These are phyloP conservation scores for Aristolochia contorta DNA, from an alignment of 164 flowering plant genomes.

Conservation along the genomic window DNA sequence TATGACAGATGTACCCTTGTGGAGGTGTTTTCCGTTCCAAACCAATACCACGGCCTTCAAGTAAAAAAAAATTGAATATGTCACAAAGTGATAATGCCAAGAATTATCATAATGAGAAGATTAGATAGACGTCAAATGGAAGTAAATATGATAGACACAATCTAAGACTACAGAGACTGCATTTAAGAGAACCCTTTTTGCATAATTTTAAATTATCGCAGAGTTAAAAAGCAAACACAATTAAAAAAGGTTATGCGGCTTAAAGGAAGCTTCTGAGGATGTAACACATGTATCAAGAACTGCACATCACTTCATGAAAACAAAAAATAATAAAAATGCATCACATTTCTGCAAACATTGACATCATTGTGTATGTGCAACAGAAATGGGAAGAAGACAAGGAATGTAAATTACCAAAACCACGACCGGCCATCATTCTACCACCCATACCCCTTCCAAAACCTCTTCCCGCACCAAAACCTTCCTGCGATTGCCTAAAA, in stretches of 20 bases:
- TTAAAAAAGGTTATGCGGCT: too few species aligned
- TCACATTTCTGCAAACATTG: background rate
- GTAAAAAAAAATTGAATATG: background rate
- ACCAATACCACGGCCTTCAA: slow-evolving; percentile 39
- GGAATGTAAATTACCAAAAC: slow-evolving; percentile 46
- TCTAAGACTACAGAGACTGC: background rate
- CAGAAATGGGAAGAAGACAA: background rate
- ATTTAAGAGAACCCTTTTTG: background rate
- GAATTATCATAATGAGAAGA: background rate
- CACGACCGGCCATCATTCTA: slow-evolving; percentile 69
- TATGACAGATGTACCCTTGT: slow-evolving; percentile 79
- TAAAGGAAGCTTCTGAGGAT: background rate
- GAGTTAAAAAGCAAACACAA: too few species aligned
- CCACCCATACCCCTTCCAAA: slow-evolving; percentile 82
- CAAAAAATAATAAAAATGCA: background rate
- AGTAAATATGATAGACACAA: background rate
- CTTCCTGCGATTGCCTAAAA: slow-evolving; percentile 62
- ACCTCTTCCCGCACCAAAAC: slow-evolving; percentile 71
- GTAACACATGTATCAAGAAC: background rate
- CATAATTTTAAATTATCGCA: too few species aligned
- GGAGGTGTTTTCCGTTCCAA: slow-evolving; percentile 85
- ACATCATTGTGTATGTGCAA: background rate
- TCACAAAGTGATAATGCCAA: background rate
- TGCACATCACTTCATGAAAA: background rate
- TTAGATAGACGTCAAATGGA: background rate